A percentile compares a stretch with the other conserved stretches of the same genome.
Conservation (phyloP, 2,329 filamentous ascomycete species). For the Pseudogymnoascus pannorum region DNA sequence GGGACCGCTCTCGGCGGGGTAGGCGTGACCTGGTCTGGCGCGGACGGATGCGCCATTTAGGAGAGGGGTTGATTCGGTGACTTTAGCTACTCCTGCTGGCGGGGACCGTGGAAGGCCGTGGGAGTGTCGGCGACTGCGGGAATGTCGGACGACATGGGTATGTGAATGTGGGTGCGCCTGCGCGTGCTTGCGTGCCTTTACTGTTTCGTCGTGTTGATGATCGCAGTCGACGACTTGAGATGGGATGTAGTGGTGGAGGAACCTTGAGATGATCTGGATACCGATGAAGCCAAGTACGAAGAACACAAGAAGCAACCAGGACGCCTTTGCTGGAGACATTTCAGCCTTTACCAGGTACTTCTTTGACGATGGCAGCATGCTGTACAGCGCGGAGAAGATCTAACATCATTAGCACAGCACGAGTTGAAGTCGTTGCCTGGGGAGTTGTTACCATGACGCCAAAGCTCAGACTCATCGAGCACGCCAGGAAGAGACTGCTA, state of each 20-base stretch:
- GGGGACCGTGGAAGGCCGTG: neutral
- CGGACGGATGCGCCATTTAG: conserved; percentile 13
- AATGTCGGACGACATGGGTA: neutral
- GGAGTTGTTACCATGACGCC: conserved; percentile 74
- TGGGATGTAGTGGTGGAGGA: conserved; percentile 67
- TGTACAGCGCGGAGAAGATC: conserved; percentile 88
- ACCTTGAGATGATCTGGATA: conserved; percentile 64
- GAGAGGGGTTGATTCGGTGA: conserved; percentile 24
- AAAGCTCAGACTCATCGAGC: conserved; percentile 85
- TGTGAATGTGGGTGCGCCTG: conserved; percentile 12
- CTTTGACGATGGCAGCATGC: conserved; percentile 84
- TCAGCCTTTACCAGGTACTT: conserved; percentile 65
- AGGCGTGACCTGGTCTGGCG: conserved; percentile 17
- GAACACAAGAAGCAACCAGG: conserved; percentile 59
- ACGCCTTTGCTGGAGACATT: conserved; percentile 58
- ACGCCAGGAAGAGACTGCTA: conserved; percentile 79
- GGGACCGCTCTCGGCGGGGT: neutral
- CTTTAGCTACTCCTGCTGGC: conserved; percentile 14
- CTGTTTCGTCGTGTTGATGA: conserved; percentile 57
- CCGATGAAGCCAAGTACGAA: conserved; percentile 68
- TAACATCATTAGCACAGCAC: conserved; percentile 33
- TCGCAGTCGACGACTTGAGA: conserved; percentile 77
- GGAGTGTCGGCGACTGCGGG: conserved; percentile 9
- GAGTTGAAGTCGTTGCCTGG: neutral
- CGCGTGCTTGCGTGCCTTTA: conserved; percentile 8